phyloP scores from a whole-genome alignment of 2,329 filamentous ascomycete species.

The Fusarium tuaranense region DNA sequence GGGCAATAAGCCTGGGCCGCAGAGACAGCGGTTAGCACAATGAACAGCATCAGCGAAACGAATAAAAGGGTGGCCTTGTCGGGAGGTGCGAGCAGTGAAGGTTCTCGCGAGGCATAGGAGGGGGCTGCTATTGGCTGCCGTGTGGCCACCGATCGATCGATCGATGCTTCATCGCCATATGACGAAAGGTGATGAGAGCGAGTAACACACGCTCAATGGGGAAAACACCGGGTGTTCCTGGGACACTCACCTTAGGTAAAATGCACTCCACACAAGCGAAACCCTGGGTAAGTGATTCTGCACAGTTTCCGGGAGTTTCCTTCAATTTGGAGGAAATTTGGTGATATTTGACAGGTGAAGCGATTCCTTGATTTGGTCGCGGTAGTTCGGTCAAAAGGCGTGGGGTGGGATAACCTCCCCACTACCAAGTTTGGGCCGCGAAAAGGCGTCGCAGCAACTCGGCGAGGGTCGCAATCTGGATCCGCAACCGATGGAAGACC shows the following conservation, averaged over 20 bases:
- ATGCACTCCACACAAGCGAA: slow-evolving; percentile 6
- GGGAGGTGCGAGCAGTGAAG: slow-evolving; percentile 18
- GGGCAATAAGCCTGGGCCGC: slow-evolving; percentile 8
- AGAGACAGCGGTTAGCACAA: slow-evolving; percentile 25
- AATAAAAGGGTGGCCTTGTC: slow-evolving; percentile 4
- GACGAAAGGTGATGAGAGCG: slow-evolving; percentile 37
- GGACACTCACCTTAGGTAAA: slow-evolving; percentile 30
- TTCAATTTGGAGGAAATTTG: slow-evolving; percentile 1
- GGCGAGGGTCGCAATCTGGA: not conserved
- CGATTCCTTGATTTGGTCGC: not conserved
- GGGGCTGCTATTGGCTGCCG: slow-evolving; percentile 41
- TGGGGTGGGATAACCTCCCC: slow-evolving; percentile 16
- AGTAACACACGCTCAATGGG: slow-evolving; percentile 19
- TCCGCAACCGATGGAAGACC: not conserved
- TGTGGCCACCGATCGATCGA: slow-evolving; percentile 48
- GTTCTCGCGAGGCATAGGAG: slow-evolving; percentile 3
- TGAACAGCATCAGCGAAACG: not conserved
- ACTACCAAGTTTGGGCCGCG: slow-evolving; percentile 13
- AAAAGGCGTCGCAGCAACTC: slow-evolving; percentile 14
- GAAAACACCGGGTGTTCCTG: slow-evolving; percentile 17
- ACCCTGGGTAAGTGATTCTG: not conserved
- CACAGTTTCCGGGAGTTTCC: not conserved
- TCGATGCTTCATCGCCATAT: slow-evolving; percentile 43
- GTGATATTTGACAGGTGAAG: not conserved
- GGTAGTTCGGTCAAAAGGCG: slow-evolving; percentile 3